Conservation (phyloP, 2,329 filamentous ascomycete genomes). For the Elsinoe ampelina region DNA sequence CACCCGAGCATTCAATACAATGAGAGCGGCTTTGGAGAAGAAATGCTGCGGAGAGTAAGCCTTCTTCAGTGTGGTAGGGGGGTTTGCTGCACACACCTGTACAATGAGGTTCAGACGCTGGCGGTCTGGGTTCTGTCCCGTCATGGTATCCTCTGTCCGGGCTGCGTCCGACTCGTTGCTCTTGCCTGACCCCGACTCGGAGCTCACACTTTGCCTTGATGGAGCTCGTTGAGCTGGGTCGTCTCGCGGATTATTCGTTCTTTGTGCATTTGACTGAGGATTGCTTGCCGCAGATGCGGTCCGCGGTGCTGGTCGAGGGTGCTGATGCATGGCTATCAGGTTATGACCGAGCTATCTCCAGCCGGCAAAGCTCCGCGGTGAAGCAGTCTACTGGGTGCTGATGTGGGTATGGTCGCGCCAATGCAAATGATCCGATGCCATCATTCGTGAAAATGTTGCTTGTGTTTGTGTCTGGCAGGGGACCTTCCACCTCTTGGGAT, state of each 20-base stretch:
- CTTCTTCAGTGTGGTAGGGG: conserved; percentile 20
- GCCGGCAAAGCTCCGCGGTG: not conserved
- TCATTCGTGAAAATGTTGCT: not conserved
- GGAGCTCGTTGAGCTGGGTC: conserved; percentile 41
- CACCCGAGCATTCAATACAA: conserved; percentile 73
- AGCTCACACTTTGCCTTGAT: conserved; percentile 29
- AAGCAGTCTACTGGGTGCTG: not conserved
- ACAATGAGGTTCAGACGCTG: conserved; percentile 88
- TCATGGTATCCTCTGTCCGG: conserved; percentile 17
- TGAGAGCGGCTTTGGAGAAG: conserved; percentile 75
- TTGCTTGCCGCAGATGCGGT: conserved; percentile 64
- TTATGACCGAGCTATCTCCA: conserved; percentile 5
- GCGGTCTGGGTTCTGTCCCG: conserved; percentile 55
- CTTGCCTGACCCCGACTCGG: conserved; percentile 19
- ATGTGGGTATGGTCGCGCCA: conserved; percentile 10
- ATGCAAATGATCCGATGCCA: conserved; percentile 11
- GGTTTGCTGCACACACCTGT: conserved; percentile 49
- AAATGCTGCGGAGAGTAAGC: conserved; percentile 57
- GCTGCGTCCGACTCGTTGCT: conserved; percentile 14
- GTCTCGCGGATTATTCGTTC: conserved; percentile 67
- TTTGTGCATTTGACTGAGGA: conserved; percentile 60
- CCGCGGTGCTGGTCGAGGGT: conserved; percentile 65
- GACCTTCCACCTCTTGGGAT: conserved; percentile 3
- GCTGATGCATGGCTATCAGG: conserved; percentile 69
- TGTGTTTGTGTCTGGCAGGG: not conserved